Evolutionary conservation across 495 filamentous ascomycete species (phyloP).

Genomic region (Mytilinidion resinicola): DNA sequence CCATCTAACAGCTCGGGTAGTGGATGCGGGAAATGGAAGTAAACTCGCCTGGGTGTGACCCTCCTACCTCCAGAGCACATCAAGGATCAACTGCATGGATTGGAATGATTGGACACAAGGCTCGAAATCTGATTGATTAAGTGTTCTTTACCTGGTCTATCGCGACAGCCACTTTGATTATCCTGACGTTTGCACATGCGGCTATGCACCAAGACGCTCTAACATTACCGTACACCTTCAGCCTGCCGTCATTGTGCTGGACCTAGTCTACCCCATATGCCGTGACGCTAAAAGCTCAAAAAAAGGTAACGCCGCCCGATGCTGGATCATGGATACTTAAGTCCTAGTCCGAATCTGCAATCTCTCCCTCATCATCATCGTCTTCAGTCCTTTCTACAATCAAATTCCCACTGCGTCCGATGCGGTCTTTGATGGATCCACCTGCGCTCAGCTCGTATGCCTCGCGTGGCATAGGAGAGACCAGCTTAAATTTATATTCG

Average conservation of each 20-base stretch:
- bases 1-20: not conserved
- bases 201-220: too few relatives aligned
- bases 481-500: conserved; percentile 71
- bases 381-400: conserved; percentile 70
- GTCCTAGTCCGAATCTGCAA: not conserved
- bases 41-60: not conserved
- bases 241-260: too few relatives aligned
- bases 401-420: conserved; percentile 81
- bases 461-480: conserved; percentile 72
- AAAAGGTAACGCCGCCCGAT: conserved; percentile 1
- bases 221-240: too few relatives aligned
- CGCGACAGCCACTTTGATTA: too few relatives aligned
- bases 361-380: conserved; percentile 43
- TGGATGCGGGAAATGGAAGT: not conserved
- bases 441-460: conserved; percentile 63
- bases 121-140: too few relatives aligned
- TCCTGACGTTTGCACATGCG: too few relatives aligned
- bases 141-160: too few relatives aligned
- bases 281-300: too few relatives aligned
- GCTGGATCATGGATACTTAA: not conserved
- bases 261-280: too few relatives aligned
- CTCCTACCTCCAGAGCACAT: not conserved
- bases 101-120: not conserved
- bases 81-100: not conserved
- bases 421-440: conserved; percentile 58